Percentiles rank a stretch among this genome's conserved stretches.
Conservation (phyloP, 805 yeast genomes). For the Saccharomycopsis fibuligera region DNA sequence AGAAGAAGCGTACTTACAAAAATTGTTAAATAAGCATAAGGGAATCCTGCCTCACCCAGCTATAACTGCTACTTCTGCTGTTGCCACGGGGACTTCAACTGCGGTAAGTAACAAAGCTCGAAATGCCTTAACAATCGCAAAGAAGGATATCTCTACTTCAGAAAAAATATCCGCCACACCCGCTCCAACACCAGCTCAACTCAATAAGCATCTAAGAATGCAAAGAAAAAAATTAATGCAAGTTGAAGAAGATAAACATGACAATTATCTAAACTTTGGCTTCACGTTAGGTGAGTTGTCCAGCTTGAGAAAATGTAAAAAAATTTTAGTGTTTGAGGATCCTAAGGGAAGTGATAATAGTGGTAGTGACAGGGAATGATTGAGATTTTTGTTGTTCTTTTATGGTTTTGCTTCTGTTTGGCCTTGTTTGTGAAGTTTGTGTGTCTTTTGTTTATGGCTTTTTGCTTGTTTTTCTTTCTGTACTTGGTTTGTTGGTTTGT, state of each 20-base stretch:
- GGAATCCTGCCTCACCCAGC: not conserved
- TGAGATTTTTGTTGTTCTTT: too few relatives aligned
- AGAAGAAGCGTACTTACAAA: conserved; percentile 15
- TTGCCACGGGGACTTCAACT: not conserved
- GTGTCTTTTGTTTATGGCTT: too few relatives aligned
- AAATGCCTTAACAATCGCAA: too few relatives aligned
- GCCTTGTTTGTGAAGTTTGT: too few relatives aligned
- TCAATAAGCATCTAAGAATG: not conserved
- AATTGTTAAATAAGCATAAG: conserved; percentile 10
- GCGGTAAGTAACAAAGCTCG: not conserved
- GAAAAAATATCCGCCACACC: too few relatives aligned
- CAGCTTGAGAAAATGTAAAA: conserved; percentile 14
- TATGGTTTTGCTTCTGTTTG: too few relatives aligned
- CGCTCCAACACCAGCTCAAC: too few relatives aligned
- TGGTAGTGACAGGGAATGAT: too few relatives aligned
- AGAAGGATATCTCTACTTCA: too few relatives aligned
- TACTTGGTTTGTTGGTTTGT: too few relatives aligned
- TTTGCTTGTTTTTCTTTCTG: too few relatives aligned
- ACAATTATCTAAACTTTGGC: conserved; percentile 19
- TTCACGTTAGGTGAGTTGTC: conserved; percentile 20
- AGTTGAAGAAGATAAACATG: conserved; percentile 8
- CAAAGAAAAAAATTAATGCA: conserved; percentile 11
- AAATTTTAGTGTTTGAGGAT: conserved; percentile 20
- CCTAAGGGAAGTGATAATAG: conserved; percentile 7
- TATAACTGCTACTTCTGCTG: not conserved